Percentiles rank a stretch among this genome's conserved stretches.
phyloP scores from a whole-genome alignment of 441 rosid genomes.

The Jatropha podagrica region DNA sequence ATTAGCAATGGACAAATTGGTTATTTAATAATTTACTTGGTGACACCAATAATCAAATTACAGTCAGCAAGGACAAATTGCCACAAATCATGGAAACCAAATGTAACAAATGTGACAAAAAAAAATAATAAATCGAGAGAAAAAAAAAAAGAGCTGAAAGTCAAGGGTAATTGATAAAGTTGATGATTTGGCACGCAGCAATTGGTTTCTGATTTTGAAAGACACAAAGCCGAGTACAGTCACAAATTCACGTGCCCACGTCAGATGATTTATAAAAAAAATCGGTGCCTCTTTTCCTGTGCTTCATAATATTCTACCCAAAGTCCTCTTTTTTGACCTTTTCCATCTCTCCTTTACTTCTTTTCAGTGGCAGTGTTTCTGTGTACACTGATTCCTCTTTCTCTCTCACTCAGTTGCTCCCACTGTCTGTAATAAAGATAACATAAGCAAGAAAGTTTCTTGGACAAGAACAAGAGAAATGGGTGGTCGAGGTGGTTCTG shows the following conservation, averaged over 20 bases:
- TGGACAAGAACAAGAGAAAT: neutral
- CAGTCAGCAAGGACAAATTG: neutral
- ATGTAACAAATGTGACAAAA: neutral
- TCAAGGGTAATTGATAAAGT: neutral
- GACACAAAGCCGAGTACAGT: neutral
- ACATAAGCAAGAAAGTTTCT: neutral
- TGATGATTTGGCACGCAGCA: neutral
- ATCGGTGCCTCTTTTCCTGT: constrained; percentile 29
- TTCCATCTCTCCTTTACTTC: neutral
- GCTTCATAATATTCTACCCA: constrained; percentile 14
- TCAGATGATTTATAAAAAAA: neutral
- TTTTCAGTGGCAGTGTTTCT: neutral
- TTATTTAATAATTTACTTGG: too few relatives aligned
- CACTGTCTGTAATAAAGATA: too few relatives aligned
- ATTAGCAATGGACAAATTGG: too few relatives aligned
- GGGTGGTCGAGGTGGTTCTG: constrained; percentile 38
- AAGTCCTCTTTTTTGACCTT: constrained; percentile 17
- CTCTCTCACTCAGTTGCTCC: neutral
- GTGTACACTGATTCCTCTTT: neutral
- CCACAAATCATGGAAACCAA: neutral
- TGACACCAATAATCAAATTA: too few relatives aligned
- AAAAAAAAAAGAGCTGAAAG: too few relatives aligned
- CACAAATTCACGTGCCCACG: neutral
- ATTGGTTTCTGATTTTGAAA: neutral
- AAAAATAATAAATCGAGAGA: too few relatives aligned